These are phyloP conservation scores for Sanghuangporus weigelae DNA, from an alignment of 1,284 basidiomycete genomes.

Conservation along the genomic window DNA sequence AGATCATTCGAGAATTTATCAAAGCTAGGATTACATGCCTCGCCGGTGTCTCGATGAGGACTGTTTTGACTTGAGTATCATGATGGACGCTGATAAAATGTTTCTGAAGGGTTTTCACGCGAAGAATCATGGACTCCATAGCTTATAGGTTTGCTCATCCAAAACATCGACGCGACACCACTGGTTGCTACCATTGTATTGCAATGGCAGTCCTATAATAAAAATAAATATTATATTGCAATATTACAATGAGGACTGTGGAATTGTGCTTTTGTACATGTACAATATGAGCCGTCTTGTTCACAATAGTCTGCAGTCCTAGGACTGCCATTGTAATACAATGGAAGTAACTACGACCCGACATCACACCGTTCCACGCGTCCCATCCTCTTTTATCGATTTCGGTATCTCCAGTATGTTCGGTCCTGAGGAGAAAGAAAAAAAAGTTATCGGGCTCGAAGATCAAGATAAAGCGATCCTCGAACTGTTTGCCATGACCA, in stretches of 20 bases:
- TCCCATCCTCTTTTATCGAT: conserved; percentile 28
- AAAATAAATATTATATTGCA: no score
- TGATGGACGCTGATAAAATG: conserved; percentile 26
- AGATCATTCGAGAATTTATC: background rate
- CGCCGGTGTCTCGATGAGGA: background rate
- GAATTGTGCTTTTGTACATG: no score
- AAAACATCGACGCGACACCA: background rate
- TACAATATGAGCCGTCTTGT: no score
- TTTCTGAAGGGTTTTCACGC: conserved; percentile 25
- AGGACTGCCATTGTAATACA: no score
- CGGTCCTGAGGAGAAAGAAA: background rate
- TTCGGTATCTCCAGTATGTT: conserved; percentile 24
- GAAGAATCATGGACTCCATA: conserved; percentile 3
- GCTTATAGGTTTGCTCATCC: background rate
- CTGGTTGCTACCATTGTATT: no score
- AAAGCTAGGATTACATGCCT: background rate
- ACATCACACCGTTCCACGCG: background rate
- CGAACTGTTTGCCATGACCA: background rate
- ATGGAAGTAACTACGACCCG: no score
- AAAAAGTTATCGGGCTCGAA: background rate
- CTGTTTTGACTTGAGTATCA: conserved; percentile 16
- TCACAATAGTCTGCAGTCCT: no score
- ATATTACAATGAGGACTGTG: no score
- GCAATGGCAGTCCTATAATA: no score
- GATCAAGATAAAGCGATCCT: background rate